phyloP scores from a whole-genome alignment of 129 eudicot genomes.

The Saussurea involucrata region DNA sequence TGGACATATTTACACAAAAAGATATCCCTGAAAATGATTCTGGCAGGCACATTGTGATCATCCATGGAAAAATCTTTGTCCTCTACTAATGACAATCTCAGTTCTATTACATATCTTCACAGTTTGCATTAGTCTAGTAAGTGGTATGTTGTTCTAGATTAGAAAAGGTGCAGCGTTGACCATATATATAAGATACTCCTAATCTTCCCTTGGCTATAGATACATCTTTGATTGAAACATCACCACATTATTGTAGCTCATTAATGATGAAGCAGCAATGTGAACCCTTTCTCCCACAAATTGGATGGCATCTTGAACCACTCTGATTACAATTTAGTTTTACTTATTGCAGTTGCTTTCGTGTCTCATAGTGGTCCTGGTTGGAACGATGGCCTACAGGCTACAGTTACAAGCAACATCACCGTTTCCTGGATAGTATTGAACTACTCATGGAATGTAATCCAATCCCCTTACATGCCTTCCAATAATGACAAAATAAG shows the following conservation, averaged over 20 bases:
- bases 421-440: not conserved
- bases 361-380: not conserved
- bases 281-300: not conserved
- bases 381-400: not conserved
- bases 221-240: not conserved
- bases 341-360: not conserved
- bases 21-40: not conserved
- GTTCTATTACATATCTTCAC: not conserved
- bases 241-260: not conserved
- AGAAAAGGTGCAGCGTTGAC: not conserved
- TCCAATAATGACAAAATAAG: not conserved
- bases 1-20: not conserved
- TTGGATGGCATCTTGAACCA: not conserved
- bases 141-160: not conserved
- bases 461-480: not conserved
- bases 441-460: not conserved
- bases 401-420: not conserved
- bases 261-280: conserved; percentile 2
- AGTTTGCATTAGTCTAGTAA: not conserved
- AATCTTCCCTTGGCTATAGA: not conserved
- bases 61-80: not conserved
- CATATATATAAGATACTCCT: not conserved
- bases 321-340: not conserved
- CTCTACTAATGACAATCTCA: not conserved
- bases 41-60: not conserved